Evolutionary conservation across 768 basidiomycete species (phyloP).

Genomic region (Mycena albidolilacea): DNA sequence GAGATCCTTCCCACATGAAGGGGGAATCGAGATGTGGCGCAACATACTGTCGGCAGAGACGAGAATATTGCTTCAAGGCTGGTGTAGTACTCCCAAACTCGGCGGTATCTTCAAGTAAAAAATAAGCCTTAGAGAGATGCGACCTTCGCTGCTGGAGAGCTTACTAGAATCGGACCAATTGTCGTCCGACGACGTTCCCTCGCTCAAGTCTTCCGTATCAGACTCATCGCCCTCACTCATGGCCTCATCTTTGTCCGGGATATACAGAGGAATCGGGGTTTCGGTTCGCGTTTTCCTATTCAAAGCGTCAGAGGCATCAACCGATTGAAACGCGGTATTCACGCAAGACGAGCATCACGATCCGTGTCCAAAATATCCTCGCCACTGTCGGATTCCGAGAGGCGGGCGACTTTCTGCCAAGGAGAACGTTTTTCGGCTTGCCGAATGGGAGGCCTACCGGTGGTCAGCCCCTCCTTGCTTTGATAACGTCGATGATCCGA

Average conservation of each 20-base stretch:
- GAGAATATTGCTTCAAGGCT: conserved; percentile 63
- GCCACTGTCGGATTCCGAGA: conserved; percentile 79
- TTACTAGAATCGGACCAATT: conserved; percentile 65
- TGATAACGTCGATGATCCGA: conserved; percentile 38
- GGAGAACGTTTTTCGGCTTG: conserved; percentile 21
- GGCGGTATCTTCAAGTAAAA: background rate
- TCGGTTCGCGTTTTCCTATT: conserved; percentile 67
- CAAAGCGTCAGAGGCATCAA: conserved; percentile 12
- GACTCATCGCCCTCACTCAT: conserved; percentile 85
- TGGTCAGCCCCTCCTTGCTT: conserved; percentile 1
- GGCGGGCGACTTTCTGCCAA: conserved; percentile 44
- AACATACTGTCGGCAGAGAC: conserved; percentile 64
- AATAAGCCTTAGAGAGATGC: background rate
- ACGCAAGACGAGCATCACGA: conserved; percentile 83
- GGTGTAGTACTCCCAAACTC: conserved; percentile 34
- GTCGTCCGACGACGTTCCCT: conserved; percentile 63
- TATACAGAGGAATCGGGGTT: conserved; percentile 57
- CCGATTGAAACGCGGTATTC: conserved; percentile 44
- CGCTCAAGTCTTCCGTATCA: conserved; percentile 80
- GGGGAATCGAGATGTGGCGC: conserved; percentile 51
- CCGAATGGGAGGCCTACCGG: conserved; percentile 36
- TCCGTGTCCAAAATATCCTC: conserved; percentile 75
- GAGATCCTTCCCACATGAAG: conserved; percentile 61
- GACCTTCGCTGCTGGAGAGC: conserved; percentile 23
- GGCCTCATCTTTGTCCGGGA: conserved; percentile 65